Evolutionary conservation across 192 early-diverging fungal genomes (phyloP).

Genomic region (Chytriomyces hyalinus): DNA sequence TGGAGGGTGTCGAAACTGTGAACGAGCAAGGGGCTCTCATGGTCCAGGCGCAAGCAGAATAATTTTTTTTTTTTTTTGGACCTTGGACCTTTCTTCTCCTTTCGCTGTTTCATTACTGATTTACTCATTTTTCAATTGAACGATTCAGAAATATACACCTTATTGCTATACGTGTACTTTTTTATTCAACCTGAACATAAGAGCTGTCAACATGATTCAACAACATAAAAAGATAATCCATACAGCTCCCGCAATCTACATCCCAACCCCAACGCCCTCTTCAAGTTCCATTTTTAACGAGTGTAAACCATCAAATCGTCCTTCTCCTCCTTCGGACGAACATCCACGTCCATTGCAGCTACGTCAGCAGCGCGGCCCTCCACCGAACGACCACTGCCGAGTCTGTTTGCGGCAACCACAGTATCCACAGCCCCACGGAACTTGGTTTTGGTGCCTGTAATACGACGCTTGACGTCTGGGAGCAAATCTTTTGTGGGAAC

Average conservation of each 20-base stretch:
- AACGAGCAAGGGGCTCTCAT: slow-evolving; percentile 22
- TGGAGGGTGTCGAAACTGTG: slow-evolving; percentile 17
- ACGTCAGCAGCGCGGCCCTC: neutral
- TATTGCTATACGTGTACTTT: neutral
- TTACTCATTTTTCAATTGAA: neutral
- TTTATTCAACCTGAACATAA: too few species aligned
- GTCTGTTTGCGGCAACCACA: slow-evolving; percentile 9
- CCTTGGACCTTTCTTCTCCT: neutral
- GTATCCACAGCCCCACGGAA: slow-evolving; percentile 28
- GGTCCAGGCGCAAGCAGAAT: neutral
- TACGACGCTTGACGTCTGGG: slow-evolving; percentile 66
- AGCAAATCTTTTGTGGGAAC: slow-evolving; percentile 78
- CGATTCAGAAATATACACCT: neutral
- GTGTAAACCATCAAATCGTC: slow-evolving; percentile 34
- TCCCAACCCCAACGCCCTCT: neutral
- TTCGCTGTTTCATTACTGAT: neutral
- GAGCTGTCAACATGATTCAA: too few species aligned
- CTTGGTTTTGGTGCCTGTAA: slow-evolving; percentile 23
- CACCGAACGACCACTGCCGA: neutral
- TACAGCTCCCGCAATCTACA: neutral
- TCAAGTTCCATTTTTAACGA: neutral
- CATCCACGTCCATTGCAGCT: slow-evolving; percentile 29
- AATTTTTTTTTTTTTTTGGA: neutral
- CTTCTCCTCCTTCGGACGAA: slow-evolving; percentile 25
- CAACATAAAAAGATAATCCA: neutral